A percentile compares a stretch with the other conserved stretches of the same genome.
These are phyloP conservation scores for Capsella bursapastoris DNA, from an alignment of 345 rosid species.

Conservation along the genomic window DNA sequence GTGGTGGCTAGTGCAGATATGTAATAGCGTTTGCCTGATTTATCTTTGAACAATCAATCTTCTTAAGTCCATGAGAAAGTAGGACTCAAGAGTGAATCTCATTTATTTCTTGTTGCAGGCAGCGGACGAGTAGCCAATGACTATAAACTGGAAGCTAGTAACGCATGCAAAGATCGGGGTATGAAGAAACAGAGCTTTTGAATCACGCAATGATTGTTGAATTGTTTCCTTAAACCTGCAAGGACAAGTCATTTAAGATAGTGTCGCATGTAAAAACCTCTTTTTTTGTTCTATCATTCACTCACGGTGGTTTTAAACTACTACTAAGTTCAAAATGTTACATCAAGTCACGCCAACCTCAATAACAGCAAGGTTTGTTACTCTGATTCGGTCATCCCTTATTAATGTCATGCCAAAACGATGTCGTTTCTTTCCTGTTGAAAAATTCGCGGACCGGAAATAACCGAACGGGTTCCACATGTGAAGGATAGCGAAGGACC, in stretches of 20 bases:
- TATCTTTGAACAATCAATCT: not conserved
- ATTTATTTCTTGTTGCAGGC: constrained; percentile 20
- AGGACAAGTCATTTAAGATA: constrained; percentile 1
- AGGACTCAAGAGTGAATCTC: not conserved
- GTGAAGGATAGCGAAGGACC: not conserved
- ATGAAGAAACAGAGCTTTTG: not conserved
- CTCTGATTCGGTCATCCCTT: not conserved
- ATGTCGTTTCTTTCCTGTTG: not conserved
- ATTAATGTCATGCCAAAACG: not conserved
- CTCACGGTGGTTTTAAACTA: not conserved
- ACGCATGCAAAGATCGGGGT: constrained; percentile 16
- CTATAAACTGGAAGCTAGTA: not conserved
- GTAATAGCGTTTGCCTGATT: not conserved
- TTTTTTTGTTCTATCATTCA: not conserved
- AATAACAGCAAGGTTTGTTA: too few relatives aligned
- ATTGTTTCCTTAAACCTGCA: constrained; percentile 25
- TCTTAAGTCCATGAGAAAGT: not conserved
- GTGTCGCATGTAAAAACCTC: constrained; percentile 4
- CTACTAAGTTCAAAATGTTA: not conserved
- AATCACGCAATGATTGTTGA: constrained; percentile 16
- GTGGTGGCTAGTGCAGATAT: not conserved
- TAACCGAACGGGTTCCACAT: constrained; percentile 18
- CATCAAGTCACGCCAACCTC: not conserved
- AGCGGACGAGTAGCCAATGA: constrained; percentile 19
- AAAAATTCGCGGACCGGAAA: not conserved